Evolutionary conservation across 2,329 filamentous ascomycete species (phyloP), one percentile per base, ranked within the genome.

Genomic region (Alternaria atra): DNA sequence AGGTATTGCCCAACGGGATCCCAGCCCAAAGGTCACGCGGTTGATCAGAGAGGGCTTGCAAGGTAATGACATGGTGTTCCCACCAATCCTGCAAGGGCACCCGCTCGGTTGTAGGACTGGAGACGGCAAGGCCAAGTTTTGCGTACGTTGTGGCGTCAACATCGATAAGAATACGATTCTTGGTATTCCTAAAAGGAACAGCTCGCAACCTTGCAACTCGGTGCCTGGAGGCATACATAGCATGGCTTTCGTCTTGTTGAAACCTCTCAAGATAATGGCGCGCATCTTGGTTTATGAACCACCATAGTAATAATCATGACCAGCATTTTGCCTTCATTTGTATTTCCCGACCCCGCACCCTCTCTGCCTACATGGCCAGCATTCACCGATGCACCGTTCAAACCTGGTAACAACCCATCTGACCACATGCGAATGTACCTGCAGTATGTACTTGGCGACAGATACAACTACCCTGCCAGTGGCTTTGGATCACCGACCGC

Each of bases 101-200:
- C 17, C 5, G 44, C 44, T 51, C 39, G 30, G 46, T 13, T 43
- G 30, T 25, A n/a, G 15, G 37, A 12, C 25, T 35, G 12, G 25
- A 56, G n/a, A 48, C 20, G 27, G 52, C 37, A 60, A 27, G 12
- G 34, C 30, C 32, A 60, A 46, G 57, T 44, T 39, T 44, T 32
- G 27, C 15, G 44, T 40, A 57, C 39, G 15, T 5, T 40, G 39
- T 57, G 52, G 58, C 58, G 46, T 32, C 52, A 15, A 9, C 17
- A n/a, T 35, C 23, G 23, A 56, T 42, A 34, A 40, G 8, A 47
- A 57, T 35, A 25, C 40, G 20, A 46, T 10, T 25, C 58, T 60
- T 60, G 53, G 47, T 52, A 34, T 47, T 13, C 40, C 39, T 37
- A 55, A 37, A 12, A 50, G 6, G 52, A n/a, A 34, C 40, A 23